A percentile compares a stretch with the other conserved stretches of the same genome.
Evolutionary conservation across 306 rosid genomes (phyloP).

Genomic region (Morella rubra): DNA sequence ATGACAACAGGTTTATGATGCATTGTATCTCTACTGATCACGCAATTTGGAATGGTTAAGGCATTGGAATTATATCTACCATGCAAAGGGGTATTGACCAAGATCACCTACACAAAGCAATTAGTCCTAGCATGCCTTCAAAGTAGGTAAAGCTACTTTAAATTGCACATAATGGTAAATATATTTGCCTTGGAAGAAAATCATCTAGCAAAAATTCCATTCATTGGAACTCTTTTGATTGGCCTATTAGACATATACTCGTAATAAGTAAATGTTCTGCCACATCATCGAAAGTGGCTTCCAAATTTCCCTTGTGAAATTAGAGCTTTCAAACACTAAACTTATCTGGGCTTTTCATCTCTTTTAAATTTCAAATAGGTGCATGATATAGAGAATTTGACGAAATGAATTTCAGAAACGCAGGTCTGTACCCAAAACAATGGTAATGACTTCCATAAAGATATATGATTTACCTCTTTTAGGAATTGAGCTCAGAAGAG

Average conservation of each 20-base stretch:
- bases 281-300: too few relatives aligned
- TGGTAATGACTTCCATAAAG: slow-evolving; percentile 15
- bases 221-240: too few relatives aligned
- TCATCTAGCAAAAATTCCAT: too few relatives aligned
- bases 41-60: not conserved
- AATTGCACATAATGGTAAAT: not conserved
- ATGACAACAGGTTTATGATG: not conserved
- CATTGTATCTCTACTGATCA: not conserved
- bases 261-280: too few relatives aligned
- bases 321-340: slow-evolving; percentile 17
- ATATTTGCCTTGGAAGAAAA: not conserved
- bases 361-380: slow-evolving; percentile 18
- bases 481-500: slow-evolving; percentile 61
- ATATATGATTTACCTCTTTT: slow-evolving; percentile 50
- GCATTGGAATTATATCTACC: too few relatives aligned
- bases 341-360: not conserved
- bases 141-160: not conserved
- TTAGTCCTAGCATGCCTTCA: not conserved
- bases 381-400: slow-evolving; percentile 7
- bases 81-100: not conserved
- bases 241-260: too few relatives aligned
- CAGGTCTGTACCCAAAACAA: not conserved
- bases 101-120: not conserved
- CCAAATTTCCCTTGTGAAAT: not conserved
- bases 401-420: not conserved